A percentile compares a stretch with the other conserved stretches of the same genome.
These are phyloP conservation scores for Euclidium syriacum DNA, from an alignment of 345 rosid species.

Conservation along the genomic window DNA sequence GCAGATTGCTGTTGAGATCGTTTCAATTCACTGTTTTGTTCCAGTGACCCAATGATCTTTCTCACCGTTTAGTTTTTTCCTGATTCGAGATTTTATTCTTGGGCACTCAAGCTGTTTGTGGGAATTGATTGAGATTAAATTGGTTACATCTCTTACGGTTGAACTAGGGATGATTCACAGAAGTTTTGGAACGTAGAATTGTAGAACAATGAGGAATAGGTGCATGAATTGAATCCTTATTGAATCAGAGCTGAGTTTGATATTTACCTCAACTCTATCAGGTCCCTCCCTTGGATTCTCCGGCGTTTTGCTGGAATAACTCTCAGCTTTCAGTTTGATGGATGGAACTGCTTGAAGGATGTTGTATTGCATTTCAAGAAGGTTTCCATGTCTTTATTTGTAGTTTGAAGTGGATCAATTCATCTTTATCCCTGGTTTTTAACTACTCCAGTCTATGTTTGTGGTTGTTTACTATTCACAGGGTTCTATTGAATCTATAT, in stretches of 20 bases:
- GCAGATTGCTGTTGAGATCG: neutral
- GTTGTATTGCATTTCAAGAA: slow-evolving; percentile 70
- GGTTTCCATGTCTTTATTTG: slow-evolving; percentile 37
- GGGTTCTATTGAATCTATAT: slow-evolving; percentile 88
- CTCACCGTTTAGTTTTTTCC: neutral
- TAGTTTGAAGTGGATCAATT: neutral
- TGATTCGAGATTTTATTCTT: neutral
- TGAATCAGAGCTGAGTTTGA: neutral
- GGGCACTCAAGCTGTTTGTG: neutral
- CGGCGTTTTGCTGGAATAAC: slow-evolving; percentile 60
- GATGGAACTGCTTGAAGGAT: slow-evolving; percentile 87
- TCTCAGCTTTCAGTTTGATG: slow-evolving; percentile 58
- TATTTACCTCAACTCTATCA: slow-evolving; percentile 11
- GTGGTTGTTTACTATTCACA: slow-evolving; percentile 29
- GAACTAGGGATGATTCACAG: neutral
- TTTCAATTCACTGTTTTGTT: neutral
- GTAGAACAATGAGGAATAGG: neutral
- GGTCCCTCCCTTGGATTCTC: slow-evolving; percentile 79
- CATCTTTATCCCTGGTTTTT: neutral
- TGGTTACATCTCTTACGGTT: neutral
- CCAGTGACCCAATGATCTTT: neutral
- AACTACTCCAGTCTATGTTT: neutral
- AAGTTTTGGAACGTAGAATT: neutral
- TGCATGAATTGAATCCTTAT: neutral
- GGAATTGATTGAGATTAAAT: neutral